phyloP scores from a whole-genome alignment of 345 rosid species.

The Physaria fendleri region DNA sequence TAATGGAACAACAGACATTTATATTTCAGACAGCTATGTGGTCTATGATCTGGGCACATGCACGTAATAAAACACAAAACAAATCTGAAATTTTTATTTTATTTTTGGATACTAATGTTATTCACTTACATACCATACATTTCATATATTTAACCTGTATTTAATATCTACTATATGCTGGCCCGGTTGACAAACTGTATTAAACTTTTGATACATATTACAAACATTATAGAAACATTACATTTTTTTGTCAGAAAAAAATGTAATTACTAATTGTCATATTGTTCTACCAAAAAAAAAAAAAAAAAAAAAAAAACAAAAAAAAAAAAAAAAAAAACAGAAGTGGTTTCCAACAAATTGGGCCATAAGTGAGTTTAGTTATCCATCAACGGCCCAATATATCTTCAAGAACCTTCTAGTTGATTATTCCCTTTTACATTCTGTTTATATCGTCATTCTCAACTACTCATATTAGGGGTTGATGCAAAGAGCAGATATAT shows the following conservation, averaged over 20 bases:
- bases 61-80: conserved; percentile 2
- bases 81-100: not conserved
- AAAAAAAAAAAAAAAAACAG: not conserved
- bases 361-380: not conserved
- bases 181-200: not conserved
- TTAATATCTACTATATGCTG: not conserved
- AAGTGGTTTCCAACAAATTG: not conserved
- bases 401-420: not conserved
- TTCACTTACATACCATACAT: not conserved
- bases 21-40: conserved; percentile 20
- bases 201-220: not conserved
- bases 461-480: not conserved
- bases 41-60: conserved; percentile 17
- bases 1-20: conserved; percentile 26
- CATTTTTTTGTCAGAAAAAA: not conserved
- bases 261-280: not conserved
- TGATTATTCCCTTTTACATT: not conserved
- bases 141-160: not conserved
- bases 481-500: not conserved
- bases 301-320: not conserved
- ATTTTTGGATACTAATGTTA: not conserved
- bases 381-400: not conserved
- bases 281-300: not conserved
- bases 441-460: conserved; percentile 7
- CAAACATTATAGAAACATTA: not conserved